Evolutionary conservation across 2,329 filamentous ascomycete genomes (phyloP), one percentile per base, ranked within the genome.

Genomic region (Clarireedia hainanense): DNA sequence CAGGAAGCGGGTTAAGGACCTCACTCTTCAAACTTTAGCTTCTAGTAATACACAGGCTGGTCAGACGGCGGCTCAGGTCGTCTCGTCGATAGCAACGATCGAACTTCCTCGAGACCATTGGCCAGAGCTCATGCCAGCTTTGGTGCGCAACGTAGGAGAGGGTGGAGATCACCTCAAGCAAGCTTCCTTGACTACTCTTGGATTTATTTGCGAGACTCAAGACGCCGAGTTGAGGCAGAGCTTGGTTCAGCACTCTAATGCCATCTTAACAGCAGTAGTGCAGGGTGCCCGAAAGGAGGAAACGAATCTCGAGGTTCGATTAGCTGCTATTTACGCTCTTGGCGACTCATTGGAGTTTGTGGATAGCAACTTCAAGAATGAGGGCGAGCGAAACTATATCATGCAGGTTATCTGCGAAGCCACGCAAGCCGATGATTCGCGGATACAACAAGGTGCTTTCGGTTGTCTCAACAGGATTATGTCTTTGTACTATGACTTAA

Each of bases 351-450:
- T 97, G 58, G 94, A 99, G 73, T 99, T 99, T 69, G 92, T 99
- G 57, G 84, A 91, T 63, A 95, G 90, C 75, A 99, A 99, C 77
- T 99, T 99, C 74, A 95, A 96, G 75, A 94, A 97, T 68, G 94
- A 99, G 74, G 94, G 92, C 67, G 94, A 99, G 80, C 86, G 94
- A 65, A 99, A 99, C 77, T 99, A 97, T 78, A 99, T 99, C 70
- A 99, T 99, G 94, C 94, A 99, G 77, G 94, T 99, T 63, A 90
- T 99, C 68, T 99, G 94, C 75, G 94, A 99, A 78, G 94, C 94
- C 65, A 99, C 94, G 55, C 94, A 99, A 76, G 91, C 92, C 65
- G 80, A 88, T 1, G 94, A 99, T 72, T 83, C 81, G 57, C 84
- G 91, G 69, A 95, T 99, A 72, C 91, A 97, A 74, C 90, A 96